Percentiles rank a stretch among this genome's conserved stretches.
Conservation (phyloP, 2,329 filamentous ascomycete genomes). For the Sporothrix luriei region DNA sequence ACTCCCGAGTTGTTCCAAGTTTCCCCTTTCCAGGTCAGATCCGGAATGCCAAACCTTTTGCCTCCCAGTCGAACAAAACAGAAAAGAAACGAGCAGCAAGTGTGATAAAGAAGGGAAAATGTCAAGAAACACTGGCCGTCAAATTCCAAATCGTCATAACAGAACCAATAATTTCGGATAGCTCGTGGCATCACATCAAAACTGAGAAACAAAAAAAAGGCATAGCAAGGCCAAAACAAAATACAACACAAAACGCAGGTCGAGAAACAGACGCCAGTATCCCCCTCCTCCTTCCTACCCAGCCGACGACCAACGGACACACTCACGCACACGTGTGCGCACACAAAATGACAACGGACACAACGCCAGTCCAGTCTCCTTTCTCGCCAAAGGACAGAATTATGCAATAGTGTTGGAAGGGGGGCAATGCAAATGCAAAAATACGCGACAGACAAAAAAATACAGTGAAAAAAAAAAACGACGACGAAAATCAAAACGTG, state of each 20-base stretch:
- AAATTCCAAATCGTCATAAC: constrained; percentile 35
- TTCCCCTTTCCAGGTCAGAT: neutral
- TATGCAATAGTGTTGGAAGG: neutral
- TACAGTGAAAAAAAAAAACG: neutral
- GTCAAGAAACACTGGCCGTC: constrained; percentile 29
- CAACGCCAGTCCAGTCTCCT: constrained; percentile 5
- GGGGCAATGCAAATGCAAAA: constrained; percentile 3
- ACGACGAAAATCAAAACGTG: constrained; percentile 5
- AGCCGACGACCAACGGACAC: neutral
- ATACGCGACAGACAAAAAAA: neutral
- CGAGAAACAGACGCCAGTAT: neutral
- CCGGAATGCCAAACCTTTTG: neutral
- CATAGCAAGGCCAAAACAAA: neutral
- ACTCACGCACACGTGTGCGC: neutral
- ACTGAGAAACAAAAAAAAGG: neutral
- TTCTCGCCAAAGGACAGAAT: constrained; percentile 4
- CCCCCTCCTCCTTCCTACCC: neutral
- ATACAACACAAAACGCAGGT: neutral
- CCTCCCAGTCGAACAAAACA: neutral
- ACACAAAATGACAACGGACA: neutral
- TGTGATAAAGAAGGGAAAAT: neutral
- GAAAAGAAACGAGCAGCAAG: neutral
- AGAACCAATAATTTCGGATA: constrained; percentile 15
- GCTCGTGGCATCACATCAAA: constrained; percentile 27
- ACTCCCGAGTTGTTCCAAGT: neutral